Base-by-base conservation (phyloP, 1,139 yeast genomes). In the Candida dubliniensis region DNA sequence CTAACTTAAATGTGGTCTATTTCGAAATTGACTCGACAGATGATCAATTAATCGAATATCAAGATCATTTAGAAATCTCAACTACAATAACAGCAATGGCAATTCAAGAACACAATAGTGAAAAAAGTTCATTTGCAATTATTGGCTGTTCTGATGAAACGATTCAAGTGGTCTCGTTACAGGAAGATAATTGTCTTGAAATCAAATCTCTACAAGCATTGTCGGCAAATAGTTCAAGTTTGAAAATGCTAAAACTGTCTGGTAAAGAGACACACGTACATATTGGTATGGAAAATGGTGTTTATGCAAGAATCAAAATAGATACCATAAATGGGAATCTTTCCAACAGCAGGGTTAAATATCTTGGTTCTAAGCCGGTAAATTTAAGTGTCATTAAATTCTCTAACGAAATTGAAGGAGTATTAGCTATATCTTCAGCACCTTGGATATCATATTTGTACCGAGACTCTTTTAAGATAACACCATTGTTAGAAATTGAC, bases 251-350 rank as follows among this genome's bases (percentile, higher is more conserved):
- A 13, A 42, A 52, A 8, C 29, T 13, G 9, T 31, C 31, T 2
- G 49, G 48, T 27, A 43, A 45, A 13, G 50, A 42, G 4, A 49
- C 50, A 45, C 48, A 49, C 14, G 74, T 87, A 7, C 95, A 90
- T 61, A 77, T 89, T 41, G 98, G 98, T 1, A 73, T 91, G 72
- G 77, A 71, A 24, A 88, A 82, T 60, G 99, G 99, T 30, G 79
- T 90, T 1, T 88, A 86, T 63, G 82, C 84, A 2, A 70, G 84
- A 27, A 79, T 89, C 0, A 67, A 68, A 7, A 56, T 89, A 29
- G 88, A 86, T 54, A 61, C 64, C 1, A 58, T 70, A 2, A 71
- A 84, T 2, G 97, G 96, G 0, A 77, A 77, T 40, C 64, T 91
- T 11, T 69, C 80, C 0, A 85, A 84, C 50, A 79, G 91, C 0